Percentiles rank a stretch among this genome's conserved stretches.
Conservation (phyloP, 495 filamentous ascomycete species). For the Xylaria palmicola region DNA sequence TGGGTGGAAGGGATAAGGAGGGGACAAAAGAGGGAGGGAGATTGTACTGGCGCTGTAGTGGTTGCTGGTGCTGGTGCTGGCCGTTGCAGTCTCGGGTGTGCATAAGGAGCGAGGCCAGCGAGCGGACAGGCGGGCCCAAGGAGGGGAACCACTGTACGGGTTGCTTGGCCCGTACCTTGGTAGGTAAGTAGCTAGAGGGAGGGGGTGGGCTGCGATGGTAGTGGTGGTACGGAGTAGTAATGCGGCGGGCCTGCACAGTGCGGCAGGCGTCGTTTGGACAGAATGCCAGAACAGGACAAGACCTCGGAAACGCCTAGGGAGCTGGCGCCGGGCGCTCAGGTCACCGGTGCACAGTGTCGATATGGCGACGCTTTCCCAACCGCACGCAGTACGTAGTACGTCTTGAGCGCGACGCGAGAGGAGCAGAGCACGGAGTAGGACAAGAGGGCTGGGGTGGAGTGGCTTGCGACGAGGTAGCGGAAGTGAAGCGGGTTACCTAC, state of each 20-base stretch:
- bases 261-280: neutral
- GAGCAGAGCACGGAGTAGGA: no score
- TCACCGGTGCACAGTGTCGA: neutral
- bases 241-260: neutral
- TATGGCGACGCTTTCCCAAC: neutral
- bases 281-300: neutral
- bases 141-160: conserved; percentile 29
- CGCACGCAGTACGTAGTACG: no score
- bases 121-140: conserved; percentile 35
- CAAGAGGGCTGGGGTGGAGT: neutral
- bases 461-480: neutral
- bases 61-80: conserved; percentile 36
- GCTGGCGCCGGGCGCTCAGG: neutral
- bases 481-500: conserved; percentile 5
- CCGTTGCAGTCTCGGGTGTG: conserved; percentile 38
- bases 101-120: conserved; percentile 35
- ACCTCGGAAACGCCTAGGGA: conserved; percentile 2
- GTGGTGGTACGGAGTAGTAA: conserved; percentile 5
- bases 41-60: conserved; percentile 29
- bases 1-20: no score
- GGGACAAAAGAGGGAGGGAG: conserved; percentile 40
- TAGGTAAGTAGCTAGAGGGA: neutral
- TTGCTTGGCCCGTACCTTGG: conserved; percentile 13
- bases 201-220: conserved; percentile 13
- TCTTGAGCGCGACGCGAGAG: neutral